These are phyloP conservation scores for Saturnispora sanitii DNA, from an alignment of 805 yeast species.

Conservation along the genomic window DNA sequence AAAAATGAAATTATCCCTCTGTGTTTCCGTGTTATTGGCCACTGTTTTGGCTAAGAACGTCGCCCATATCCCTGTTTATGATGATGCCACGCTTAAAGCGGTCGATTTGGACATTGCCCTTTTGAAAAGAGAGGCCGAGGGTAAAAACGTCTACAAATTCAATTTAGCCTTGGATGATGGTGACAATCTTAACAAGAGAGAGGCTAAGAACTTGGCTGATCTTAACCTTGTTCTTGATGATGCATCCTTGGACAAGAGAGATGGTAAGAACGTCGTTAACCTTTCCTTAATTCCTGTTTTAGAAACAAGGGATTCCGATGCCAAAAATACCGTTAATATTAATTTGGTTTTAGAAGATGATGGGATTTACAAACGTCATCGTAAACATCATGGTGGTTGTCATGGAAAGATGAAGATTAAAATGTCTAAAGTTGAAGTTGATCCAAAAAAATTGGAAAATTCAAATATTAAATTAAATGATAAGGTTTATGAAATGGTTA, in stretches of 20 bases:
- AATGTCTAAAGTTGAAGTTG: neutral
- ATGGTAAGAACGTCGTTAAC: slow-evolving; percentile 15
- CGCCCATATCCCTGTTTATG: neutral
- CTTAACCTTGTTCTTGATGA: slow-evolving; percentile 15
- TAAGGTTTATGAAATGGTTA: too few species aligned
- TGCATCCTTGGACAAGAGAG: slow-evolving; percentile 14
- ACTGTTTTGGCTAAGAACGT: slow-evolving; percentile 2
- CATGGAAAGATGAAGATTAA: neutral
- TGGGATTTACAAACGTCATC: slow-evolving; percentile 12
- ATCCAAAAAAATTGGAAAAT: neutral
- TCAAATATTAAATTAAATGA: too few species aligned
- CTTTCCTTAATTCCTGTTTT: slow-evolving; percentile 14
- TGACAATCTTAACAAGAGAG: slow-evolving; percentile 8
- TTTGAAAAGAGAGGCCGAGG: slow-evolving; percentile 12
- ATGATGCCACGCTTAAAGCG: slow-evolving; percentile 8
- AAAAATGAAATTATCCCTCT: neutral
- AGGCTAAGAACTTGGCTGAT: slow-evolving; percentile 13
- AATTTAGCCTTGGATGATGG: slow-evolving; percentile 15
- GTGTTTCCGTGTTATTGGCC: neutral
- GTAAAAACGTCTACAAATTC: slow-evolving; percentile 11
- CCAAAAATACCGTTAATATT: slow-evolving; percentile 12
- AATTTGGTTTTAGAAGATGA: slow-evolving; percentile 11
- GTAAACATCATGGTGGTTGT: slow-evolving; percentile 12
- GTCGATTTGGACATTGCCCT: slow-evolving; percentile 9
- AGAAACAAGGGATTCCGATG: slow-evolving; percentile 12